Base-by-base conservation (phyloP, 2,329 filamentous ascomycete genomes). In the Alternaria conjuncta region DNA sequence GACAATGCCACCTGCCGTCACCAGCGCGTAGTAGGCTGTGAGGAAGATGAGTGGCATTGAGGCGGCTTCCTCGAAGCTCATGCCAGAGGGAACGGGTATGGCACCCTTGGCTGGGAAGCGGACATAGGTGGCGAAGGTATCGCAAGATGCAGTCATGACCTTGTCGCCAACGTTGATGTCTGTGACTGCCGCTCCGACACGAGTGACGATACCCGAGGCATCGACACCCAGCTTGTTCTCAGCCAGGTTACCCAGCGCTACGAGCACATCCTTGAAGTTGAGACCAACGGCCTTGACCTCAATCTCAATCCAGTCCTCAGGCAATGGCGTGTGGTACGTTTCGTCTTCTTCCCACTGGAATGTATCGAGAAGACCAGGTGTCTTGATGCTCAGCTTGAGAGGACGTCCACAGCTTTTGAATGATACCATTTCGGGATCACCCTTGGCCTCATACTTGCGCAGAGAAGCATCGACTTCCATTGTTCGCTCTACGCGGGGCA, bases 31-130 rank as follows among this genome's bases (percentile, higher is more conserved):
- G 25, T 61, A 57, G 21, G 59, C 54, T 12, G 59, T 53, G 32
- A 57, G 54, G 46, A 61, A 61, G n/a, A 57, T 61, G 32, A 57
- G 59, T 23, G 59, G 59, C 59, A 57, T 61, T 12, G 59, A 61
- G 1, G 59, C 59, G 8, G 59, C 59, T 46, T 61, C 53, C 32
- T 57, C 54, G 53, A 61, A 61, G 11, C 46, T 61, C 59, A 61
- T 61, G 18, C 25, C 36, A 15, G 45, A 44, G 20, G 59, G 45
- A 23, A 57, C 23, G 23, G 32, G 7, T 44, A 61, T 61, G 15
- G 53, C 59, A 32, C 59, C 59, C 46, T 61, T 61, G 59, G 59
- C 57, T 6, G 57, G 57, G 57, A 60, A 60, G 32, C 58, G 58
- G 32, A 61, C 51, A 8, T 56, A 61, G 23, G 58, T 61, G 32